Conservation (phyloP, 257 asterid genomes). For the Solanum stenotomum region DNA sequence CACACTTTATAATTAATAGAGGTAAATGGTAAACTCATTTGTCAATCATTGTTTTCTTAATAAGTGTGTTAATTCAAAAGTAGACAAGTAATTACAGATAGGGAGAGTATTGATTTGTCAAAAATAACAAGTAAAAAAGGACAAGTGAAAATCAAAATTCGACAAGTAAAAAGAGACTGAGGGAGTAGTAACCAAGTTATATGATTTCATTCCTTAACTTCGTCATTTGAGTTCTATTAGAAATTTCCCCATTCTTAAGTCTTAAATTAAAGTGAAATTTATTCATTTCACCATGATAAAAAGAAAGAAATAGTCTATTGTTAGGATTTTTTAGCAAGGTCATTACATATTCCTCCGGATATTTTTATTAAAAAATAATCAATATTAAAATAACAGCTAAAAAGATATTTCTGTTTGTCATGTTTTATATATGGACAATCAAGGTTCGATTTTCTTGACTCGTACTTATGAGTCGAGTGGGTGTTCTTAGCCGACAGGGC, state of each 20-base stretch:
- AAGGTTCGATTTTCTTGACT: neutral
- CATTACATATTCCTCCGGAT: neutral
- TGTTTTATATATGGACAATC: neutral
- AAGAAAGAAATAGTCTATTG: neutral
- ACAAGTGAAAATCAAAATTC: too few species aligned
- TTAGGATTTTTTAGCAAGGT: neutral
- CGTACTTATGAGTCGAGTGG: neutral
- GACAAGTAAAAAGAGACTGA: too few species aligned
- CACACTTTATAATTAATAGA: too few species aligned
- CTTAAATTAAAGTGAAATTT: neutral
- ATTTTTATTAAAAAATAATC: neutral
- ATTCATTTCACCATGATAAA: neutral
- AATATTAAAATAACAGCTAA: neutral
- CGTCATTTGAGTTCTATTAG: neutral
- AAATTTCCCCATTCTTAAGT: neutral
- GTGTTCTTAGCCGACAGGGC: neutral
- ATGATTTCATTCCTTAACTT: neutral
- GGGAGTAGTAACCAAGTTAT: too few species aligned
- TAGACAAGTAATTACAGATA: too few species aligned
- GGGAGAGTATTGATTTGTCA: too few species aligned
- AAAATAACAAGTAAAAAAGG: too few species aligned
- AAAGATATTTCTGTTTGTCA: neutral
- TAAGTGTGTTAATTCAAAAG: too few species aligned
- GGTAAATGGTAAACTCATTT: too few species aligned
- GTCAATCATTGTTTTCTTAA: too few species aligned